Conservation (phyloP, 768 basidiomycete species). For the Amanita molliuscula region DNA sequence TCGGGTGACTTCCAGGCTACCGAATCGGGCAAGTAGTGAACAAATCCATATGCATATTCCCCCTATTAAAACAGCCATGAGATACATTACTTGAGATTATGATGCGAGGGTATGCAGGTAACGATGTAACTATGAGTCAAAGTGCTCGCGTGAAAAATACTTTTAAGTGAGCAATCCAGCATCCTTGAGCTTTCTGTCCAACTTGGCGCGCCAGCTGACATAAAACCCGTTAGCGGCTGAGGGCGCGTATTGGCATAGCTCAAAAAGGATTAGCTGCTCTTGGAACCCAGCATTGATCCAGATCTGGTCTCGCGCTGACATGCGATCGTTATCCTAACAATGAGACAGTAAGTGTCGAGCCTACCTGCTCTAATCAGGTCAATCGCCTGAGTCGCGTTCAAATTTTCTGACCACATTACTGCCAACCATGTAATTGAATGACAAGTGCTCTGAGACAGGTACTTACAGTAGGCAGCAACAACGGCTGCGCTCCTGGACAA, state of each 20-base stretch:
- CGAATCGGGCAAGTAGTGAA: conserved; percentile 1
- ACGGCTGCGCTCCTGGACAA: conserved; percentile 60
- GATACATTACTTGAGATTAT: neutral
- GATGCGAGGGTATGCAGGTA: neutral
- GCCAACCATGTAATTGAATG: conserved; percentile 9
- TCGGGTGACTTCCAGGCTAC: neutral
- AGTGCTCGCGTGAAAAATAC: neutral
- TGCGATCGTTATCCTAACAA: neutral
- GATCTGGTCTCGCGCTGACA: conserved; percentile 60
- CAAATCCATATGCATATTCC: neutral
- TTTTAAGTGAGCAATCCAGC: conserved; percentile 21
- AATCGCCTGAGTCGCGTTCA: conserved; percentile 49
- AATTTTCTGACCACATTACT: conserved; percentile 62
- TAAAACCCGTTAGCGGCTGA: conserved; percentile 54
- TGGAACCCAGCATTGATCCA: conserved; percentile 76
- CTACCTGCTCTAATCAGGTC: conserved; percentile 51
- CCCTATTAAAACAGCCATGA: neutral
- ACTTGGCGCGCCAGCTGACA: conserved; percentile 47
- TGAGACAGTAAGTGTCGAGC: conserved; percentile 5
- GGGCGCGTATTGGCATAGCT: conserved; percentile 61
- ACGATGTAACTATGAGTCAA: neutral
- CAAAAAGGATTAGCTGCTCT: conserved; percentile 68
- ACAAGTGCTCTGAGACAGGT: neutral
- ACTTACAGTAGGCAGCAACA: conserved; percentile 68
- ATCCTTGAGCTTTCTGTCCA: conserved; percentile 38